Conservation (phyloP, 192 early-diverging fungal genomes). For the Podochytrium sp. region DNA sequence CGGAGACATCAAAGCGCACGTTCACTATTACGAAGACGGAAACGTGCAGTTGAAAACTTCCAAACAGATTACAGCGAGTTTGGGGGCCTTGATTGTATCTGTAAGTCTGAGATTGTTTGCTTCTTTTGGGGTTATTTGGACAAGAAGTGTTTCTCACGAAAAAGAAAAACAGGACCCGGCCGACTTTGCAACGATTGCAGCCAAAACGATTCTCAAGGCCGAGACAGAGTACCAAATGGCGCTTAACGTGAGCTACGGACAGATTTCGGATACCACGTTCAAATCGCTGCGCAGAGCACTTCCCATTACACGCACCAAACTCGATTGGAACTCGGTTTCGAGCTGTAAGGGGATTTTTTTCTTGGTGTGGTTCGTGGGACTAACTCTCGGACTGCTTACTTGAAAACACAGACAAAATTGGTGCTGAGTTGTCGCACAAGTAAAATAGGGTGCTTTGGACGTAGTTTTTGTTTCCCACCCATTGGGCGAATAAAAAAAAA, state of each 20-base stretch:
- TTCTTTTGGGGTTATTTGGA: too few relatives aligned
- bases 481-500: too few relatives aligned
- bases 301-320: slow-evolving; percentile 88
- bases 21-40: slow-evolving; percentile 99
- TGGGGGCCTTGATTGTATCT: not conserved
- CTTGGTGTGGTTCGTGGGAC: not conserved
- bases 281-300: slow-evolving; percentile 86
- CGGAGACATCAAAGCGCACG: slow-evolving; percentile 76
- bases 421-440: slow-evolving; percentile 49
- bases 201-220: slow-evolving; percentile 67
- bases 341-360: slow-evolving; percentile 54
- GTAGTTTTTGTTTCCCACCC: not conserved
- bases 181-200: slow-evolving; percentile 54
- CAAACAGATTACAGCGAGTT: slow-evolving; percentile 59
- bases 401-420: slow-evolving; percentile 49
- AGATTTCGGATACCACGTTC: slow-evolving; percentile 87
- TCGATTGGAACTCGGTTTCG: slow-evolving; percentile 90
- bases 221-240: slow-evolving; percentile 85
- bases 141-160: not conserved
- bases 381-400: not conserved
- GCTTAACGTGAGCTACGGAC: slow-evolving; percentile 80
- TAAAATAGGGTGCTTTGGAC: slow-evolving; percentile 1
- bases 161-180: slow-evolving; percentile 39
- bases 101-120: not conserved
- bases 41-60: slow-evolving; percentile 92